Evolutionary conservation across 2,329 filamentous ascomycete species (phyloP), one percentile per base, ranked within the genome.

Genomic region (Paramyrothecium roridum): DNA sequence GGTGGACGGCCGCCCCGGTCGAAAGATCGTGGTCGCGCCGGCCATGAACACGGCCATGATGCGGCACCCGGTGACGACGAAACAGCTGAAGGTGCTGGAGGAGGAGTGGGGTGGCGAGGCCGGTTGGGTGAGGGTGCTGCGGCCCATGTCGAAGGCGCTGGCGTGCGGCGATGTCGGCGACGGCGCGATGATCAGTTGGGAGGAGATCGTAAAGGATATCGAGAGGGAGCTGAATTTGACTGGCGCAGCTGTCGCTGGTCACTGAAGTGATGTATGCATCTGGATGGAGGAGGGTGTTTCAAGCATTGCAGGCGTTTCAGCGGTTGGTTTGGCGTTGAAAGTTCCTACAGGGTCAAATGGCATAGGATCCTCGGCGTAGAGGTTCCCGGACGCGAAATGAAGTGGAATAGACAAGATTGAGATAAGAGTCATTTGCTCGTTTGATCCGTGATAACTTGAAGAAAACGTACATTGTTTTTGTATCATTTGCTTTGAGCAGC

Each of bases 11-110:
- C 51, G 47, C 7, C 70, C 67, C 52, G 84, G 80, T 69, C 88
- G 87, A 70, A 82, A 79, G 59, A 91, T 96, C 37, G 65, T 95
- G 2, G 88, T 93, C 0, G 89, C 89, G 2, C 87, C 88, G 2
- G 86, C 89, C 30, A 96, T 96, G 91, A 96, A 97, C 70, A 91
- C 85, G 22, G 86, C 87, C 3, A 96, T 96, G 93, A 96, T 90
- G 88, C 78, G 80, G 54, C 91, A 97, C 68, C 93, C 92, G 2
- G 76, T 96, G 48, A 96, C 93, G 1, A 79, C 74, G 51, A 84
- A 82, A 59, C 91, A 96, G 60, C 73, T 96, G 40, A 75, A 75
- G 45, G 76, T 89, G 0, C 74, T 97, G 49, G 81, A 87, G 59
- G 81, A 88, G 50, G 89, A 92, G 56, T 96, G 92, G 91, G 87